phyloP scores from a whole-genome alignment of 148 eudicot genomes.

The Rhododendron williamsianum region DNA sequence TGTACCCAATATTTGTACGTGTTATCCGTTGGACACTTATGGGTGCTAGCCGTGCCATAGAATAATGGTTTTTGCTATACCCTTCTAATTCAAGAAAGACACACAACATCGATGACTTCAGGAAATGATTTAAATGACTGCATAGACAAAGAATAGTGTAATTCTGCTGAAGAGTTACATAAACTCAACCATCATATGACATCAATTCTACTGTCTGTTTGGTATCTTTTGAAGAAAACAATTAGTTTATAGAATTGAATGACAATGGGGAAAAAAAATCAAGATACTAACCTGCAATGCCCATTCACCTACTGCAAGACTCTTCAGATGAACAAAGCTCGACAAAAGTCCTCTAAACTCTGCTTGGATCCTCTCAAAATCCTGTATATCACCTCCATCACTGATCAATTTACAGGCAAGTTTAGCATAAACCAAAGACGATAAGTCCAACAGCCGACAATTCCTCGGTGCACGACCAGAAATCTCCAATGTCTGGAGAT shows the following conservation, averaged over 20 bases:
- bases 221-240: background rate
- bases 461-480: background rate
- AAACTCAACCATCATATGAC: background rate
- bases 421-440: background rate
- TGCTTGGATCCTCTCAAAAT: background rate
- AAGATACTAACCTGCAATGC: background rate
- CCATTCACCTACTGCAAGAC: background rate
- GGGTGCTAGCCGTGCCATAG: too few species aligned
- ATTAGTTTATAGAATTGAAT: background rate
- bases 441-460: background rate
- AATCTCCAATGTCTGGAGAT: background rate
- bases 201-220: background rate
- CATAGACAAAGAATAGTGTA: too few species aligned
- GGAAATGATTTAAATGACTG: too few species aligned
- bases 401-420: background rate
- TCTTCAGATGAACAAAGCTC: background rate
- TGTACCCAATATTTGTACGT: too few species aligned
- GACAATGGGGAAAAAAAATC: background rate
- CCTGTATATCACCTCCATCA: background rate
- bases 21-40: too few species aligned
- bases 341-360: background rate
- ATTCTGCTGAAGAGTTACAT: too few species aligned
- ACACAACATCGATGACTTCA: too few species aligned
- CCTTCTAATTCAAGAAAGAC: too few species aligned
- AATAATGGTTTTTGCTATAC: too few species aligned